Evolutionary conservation across 2,329 filamentous ascomycete species (phyloP), one percentile per base, ranked within the genome.

Genomic region (Verticillium klebahnii): DNA sequence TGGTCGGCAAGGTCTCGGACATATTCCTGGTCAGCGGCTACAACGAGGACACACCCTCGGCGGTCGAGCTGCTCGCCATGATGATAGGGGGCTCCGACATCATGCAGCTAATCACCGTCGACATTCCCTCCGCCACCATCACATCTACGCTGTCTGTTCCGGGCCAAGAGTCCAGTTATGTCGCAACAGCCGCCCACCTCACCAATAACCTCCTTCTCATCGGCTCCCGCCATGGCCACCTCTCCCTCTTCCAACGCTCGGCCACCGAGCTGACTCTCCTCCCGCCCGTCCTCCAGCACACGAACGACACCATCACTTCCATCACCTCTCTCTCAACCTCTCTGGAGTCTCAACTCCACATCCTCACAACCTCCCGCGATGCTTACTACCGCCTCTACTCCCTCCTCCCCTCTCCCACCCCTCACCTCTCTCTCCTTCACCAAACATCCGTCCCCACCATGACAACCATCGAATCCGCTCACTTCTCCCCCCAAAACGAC

Each of bases 281-380:
- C 5, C 65, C 73, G 15, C 73, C 74, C 14, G 66, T 77, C 3
- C 75, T 80, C 39, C 74, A 78, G 23, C 78, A 74, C n/a, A 76
- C 73, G 54, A 75, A 76, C 37, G 83, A 96, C 69, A 84, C 89
- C 8, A 85, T 97, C 54, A 94, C 90, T 2, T 81, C 82, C 40
- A 84, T 97, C 36, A 68, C 81, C 0, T 74, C 80, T 11, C 75
- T 86, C 1, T 76, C 77, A 0, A 64, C 68, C 12, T 66, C 68
- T 60, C 58, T 68, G 36, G 63, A 66, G n/a, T 60, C 64, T 14
- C 67, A 58, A 31, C 64, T 56, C 23, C 81, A 85, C 62, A 80
- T 96, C 52, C 74, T 94, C 15, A 89, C 89, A 0, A 91, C 90
- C 3, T 89, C 89, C 45, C 85, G 93, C 60, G 90, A 97, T 72